A percentile compares a stretch with the other conserved stretches of the same genome.
These are phyloP conservation scores for Scenedesmus sp. DNA, from an alignment of 163 green algal genomes.

Conservation along the genomic window DNA sequence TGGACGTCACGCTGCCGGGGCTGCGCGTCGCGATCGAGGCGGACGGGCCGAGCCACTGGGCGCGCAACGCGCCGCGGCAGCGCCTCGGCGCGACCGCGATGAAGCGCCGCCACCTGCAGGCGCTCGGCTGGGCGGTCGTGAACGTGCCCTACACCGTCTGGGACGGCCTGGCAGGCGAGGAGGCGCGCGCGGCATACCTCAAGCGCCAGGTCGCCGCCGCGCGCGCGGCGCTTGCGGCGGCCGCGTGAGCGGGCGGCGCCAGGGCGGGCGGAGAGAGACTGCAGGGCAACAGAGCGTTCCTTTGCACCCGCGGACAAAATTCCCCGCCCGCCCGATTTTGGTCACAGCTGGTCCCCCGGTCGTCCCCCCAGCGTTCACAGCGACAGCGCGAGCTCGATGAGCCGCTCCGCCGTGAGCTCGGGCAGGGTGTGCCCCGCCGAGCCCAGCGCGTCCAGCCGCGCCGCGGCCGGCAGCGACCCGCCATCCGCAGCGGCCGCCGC, in stretches of 20 bases:
- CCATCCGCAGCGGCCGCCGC: not conserved
- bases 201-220: too few species aligned
- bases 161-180: slow-evolving; percentile 6
- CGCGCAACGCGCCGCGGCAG: slow-evolving; percentile 30
- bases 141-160: slow-evolving; percentile 51
- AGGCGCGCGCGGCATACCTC: too few species aligned
- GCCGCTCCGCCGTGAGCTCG: slow-evolving; percentile 30
- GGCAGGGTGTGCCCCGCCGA: slow-evolving; percentile 5
- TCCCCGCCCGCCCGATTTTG: too few species aligned
- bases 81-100: slow-evolving; percentile 56
- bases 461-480: not conserved
- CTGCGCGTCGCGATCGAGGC: slow-evolving; percentile 63
- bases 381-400: slow-evolving; percentile 19
- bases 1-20: slow-evolving; percentile 60
- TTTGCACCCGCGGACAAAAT: too few species aligned
- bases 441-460: slow-evolving; percentile 12
- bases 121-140: slow-evolving; percentile 58
- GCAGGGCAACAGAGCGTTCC: too few species aligned
- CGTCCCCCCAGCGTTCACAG: too few species aligned
- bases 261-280: too few species aligned
- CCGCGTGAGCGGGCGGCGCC: too few species aligned
- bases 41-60: slow-evolving; percentile 64
- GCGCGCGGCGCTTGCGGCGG: too few species aligned
- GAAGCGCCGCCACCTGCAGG: slow-evolving; percentile 63
- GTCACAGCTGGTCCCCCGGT: too few species aligned